phyloP scores from a whole-genome alignment of 768 basidiomycete genomes.

The Lentinula guzmanii region DNA sequence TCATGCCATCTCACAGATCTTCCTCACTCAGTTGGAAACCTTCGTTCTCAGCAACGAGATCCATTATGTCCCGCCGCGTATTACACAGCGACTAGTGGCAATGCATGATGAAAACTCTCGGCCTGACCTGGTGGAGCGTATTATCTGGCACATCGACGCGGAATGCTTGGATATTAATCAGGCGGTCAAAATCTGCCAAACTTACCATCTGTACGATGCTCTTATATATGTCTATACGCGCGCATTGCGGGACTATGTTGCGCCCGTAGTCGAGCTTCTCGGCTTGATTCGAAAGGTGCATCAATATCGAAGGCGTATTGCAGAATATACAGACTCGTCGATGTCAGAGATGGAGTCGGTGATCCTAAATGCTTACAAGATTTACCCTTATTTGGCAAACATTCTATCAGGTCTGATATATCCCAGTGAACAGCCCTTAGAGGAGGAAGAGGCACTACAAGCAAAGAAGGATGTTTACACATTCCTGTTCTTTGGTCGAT shows the following conservation, averaged over 20 bases:
- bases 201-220: conserved; percentile 83
- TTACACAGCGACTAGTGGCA: conserved; percentile 79
- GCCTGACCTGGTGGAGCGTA: conserved; percentile 73
- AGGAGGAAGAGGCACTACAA: conserved; percentile 52
- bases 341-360: conserved; percentile 42
- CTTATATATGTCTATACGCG: conserved; percentile 91
- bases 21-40: conserved; percentile 73
- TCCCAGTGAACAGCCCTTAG: conserved; percentile 74
- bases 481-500: conserved; percentile 82
- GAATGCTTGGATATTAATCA: conserved; percentile 90
- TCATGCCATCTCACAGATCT: conserved; percentile 79
- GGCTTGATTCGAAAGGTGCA: conserved; percentile 67
- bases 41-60: conserved; percentile 76
- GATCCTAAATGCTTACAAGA: conserved; percentile 79
- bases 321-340: conserved; percentile 24
- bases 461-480: conserved; percentile 74
- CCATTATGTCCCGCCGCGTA: conserved; percentile 72
- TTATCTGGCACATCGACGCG: conserved; percentile 97
- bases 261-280: conserved; percentile 83
- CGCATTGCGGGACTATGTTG: conserved; percentile 82
- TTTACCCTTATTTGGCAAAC: conserved; percentile 83
- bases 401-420: conserved; percentile 79
- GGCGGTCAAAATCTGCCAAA: conserved; percentile 80
- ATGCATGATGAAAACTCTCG: conserved; percentile 68
- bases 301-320: conserved; percentile 38